Conservation (phyloP, 1,139 yeast species). For the Petasospora rhodanensis region DNA sequence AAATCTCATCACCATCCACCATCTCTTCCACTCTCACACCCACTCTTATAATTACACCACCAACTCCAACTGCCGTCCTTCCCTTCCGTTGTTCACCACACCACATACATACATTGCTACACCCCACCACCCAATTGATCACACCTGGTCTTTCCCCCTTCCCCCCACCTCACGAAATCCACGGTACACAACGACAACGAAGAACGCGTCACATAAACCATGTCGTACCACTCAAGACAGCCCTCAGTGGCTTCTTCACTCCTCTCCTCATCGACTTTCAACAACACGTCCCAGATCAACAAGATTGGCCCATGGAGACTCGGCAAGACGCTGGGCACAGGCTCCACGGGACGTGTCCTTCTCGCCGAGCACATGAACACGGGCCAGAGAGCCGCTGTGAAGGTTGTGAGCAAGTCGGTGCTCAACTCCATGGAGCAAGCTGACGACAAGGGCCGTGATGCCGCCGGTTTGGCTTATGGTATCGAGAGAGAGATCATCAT, state of each 20-base stretch:
- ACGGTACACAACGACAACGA: too few species aligned
- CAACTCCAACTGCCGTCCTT: too few species aligned
- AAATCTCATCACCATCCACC: too few species aligned
- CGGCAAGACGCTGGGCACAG: conserved; percentile 76
- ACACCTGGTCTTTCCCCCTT: too few species aligned
- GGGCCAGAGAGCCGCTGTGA: conserved; percentile 77
- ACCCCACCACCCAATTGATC: too few species aligned
- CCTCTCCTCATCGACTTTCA: conserved; percentile 27
- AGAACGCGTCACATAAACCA: conserved; percentile 4
- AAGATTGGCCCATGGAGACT: conserved; percentile 75
- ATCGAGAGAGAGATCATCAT: conserved; percentile 80
- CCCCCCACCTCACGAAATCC: too few species aligned
- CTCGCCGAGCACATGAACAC: conserved; percentile 64
- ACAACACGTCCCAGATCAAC: conserved; percentile 24
- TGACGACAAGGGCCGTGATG: conserved; percentile 37
- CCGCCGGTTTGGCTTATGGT: conserved; percentile 66
- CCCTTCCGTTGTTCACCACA: too few species aligned
- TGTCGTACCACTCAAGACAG: conserved; percentile 30
- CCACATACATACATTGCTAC: too few species aligned
- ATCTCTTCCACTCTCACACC: neutral
- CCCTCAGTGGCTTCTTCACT: conserved; percentile 29
- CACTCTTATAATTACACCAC: neutral
- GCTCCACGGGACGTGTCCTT: conserved; percentile 77
- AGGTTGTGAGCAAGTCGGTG: conserved; percentile 68
- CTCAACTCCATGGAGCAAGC: conserved; percentile 32